Percentiles rank a stretch among this genome's conserved stretches.
phyloP scores from a whole-genome alignment of 140 eudicot species.

The Oenanthe javanica region DNA sequence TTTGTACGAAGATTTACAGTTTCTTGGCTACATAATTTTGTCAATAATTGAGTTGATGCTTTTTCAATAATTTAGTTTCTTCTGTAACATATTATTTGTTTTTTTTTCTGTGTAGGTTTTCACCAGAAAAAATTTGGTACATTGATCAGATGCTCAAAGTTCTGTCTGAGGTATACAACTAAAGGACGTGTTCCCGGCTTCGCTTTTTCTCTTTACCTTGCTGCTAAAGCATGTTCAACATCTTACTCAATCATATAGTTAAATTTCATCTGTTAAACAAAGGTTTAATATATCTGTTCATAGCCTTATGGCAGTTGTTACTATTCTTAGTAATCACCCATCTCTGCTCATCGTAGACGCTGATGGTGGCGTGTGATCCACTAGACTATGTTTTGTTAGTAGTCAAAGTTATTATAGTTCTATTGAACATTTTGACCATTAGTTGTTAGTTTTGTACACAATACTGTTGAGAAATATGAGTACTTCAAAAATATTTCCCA shows the following conservation, averaged over 20 bases:
- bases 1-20: neutral
- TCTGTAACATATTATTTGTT: neutral
- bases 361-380: neutral
- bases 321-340: neutral
- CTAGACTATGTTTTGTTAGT: neutral
- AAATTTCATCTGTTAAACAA: neutral
- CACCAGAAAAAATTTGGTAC: slow-evolving; percentile 89
- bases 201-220: neutral
- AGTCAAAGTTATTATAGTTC: neutral
- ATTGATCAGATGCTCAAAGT: slow-evolving; percentile 93
- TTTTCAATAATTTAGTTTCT: neutral
- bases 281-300: neutral
- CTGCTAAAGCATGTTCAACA: neutral
- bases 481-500: neutral
- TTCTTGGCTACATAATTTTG: neutral
- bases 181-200: neutral
- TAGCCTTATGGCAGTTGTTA: neutral
- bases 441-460: neutral
- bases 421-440: too few relatives aligned
- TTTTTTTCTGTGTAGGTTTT: slow-evolving; percentile 49
- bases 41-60: neutral
- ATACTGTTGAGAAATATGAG: neutral
- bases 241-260: neutral
- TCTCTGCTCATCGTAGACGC: neutral
- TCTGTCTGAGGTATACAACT: slow-evolving; percentile 68